Evolutionary conservation across 1,139 yeast species (phyloP).

Genomic region (Martiniozyma asiatica): DNA sequence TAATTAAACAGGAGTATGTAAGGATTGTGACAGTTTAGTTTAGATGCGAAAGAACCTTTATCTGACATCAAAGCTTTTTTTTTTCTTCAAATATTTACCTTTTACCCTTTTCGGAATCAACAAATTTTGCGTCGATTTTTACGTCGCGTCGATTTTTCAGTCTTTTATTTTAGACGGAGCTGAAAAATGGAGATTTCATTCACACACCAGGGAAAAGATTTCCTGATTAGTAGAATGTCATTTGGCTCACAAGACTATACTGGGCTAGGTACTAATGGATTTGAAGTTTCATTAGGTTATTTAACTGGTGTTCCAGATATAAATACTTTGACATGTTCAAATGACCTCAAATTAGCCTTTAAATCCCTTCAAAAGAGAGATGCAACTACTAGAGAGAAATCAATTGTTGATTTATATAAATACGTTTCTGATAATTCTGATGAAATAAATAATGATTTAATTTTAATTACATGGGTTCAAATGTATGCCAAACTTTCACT

Average conservation of each 20-base stretch:
- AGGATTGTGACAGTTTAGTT: too few species aligned
- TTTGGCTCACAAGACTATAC: conserved; percentile 9
- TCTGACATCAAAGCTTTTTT: too few species aligned
- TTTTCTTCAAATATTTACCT: conserved; percentile 2
- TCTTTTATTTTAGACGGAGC: too few species aligned
- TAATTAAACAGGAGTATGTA: too few species aligned
- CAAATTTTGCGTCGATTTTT: too few species aligned
- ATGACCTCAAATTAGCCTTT: conserved; percentile 55
- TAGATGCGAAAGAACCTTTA: too few species aligned
- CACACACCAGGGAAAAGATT: not conserved
- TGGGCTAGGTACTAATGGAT: conserved; percentile 33
- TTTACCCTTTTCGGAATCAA: conserved; percentile 5
- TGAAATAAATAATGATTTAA: conserved; percentile 34
- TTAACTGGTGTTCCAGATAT: conserved; percentile 72
- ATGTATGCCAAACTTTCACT: conserved; percentile 67
- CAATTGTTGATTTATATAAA: conserved; percentile 42
- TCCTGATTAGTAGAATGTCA: conserved; percentile 9
- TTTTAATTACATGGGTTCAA: conserved; percentile 64
- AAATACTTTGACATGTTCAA: conserved; percentile 34
- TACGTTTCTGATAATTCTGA: conserved; percentile 17
- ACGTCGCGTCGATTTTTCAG: too few species aligned
- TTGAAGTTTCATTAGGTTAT: conserved; percentile 61
- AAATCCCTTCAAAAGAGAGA: conserved; percentile 71
- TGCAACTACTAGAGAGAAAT: conserved; percentile 73
- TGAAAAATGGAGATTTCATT: too few species aligned